Percentiles rank a stretch among this genome's conserved stretches.
Conservation (phyloP, 805 yeast genomes). For the Schwanniomyces yamadae region DNA sequence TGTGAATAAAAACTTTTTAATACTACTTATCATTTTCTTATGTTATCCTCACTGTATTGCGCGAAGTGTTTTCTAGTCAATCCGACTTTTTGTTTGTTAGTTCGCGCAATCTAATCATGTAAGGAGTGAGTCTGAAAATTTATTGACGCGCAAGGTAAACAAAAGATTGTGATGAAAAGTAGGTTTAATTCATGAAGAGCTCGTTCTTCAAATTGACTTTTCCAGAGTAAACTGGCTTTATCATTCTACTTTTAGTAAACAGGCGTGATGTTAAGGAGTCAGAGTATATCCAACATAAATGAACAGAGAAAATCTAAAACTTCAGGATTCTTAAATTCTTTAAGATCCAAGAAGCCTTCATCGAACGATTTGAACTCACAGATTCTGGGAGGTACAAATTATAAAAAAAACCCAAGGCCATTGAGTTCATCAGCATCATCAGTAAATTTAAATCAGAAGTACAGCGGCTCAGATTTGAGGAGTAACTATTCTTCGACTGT, state of each 20-base stretch:
- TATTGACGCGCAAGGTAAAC: background rate
- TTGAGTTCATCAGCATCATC: slow-evolving; percentile 10
- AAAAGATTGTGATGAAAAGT: slow-evolving; percentile 1
- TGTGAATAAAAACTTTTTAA: too few relatives aligned
- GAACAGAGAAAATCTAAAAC: slow-evolving; percentile 17
- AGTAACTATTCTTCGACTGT: slow-evolving; percentile 9
- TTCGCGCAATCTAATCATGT: background rate
- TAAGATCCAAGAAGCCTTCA: slow-evolving; percentile 14
- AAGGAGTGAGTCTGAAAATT: slow-evolving; percentile 1
- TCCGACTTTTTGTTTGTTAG: too few relatives aligned
- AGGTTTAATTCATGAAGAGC: too few relatives aligned
- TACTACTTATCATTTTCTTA: too few relatives aligned
- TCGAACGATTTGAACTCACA: slow-evolving; percentile 4
- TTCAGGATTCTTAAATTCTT: slow-evolving; percentile 11
- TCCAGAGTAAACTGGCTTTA: background rate
- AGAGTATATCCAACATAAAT: slow-evolving; percentile 22
- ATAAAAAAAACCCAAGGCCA: slow-evolving; percentile 9
- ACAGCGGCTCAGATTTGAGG: slow-evolving; percentile 1
- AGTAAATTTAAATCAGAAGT: slow-evolving; percentile 10
- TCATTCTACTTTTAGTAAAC: background rate
- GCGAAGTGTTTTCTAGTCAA: too few relatives aligned
- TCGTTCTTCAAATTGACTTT: too few relatives aligned
- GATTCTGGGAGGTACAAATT: background rate
- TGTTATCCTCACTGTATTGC: too few relatives aligned
- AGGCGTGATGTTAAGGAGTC: slow-evolving; percentile 25